phyloP scores from a whole-genome alignment of 2,329 filamentous ascomycete species.

The Zopfia rhizophila region DNA sequence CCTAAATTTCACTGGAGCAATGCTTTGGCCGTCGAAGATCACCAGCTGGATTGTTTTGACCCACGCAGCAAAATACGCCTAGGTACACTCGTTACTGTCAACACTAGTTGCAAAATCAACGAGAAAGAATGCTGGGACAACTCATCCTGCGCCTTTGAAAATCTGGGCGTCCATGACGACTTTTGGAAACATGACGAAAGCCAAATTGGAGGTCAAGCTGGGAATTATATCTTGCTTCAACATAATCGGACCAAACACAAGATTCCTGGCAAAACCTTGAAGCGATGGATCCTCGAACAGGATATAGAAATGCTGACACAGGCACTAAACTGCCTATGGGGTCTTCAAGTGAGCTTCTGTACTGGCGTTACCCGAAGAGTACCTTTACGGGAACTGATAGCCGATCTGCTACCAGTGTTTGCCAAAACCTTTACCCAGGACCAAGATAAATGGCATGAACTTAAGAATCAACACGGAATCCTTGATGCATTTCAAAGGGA shows the following conservation, averaged over 20 bases:
- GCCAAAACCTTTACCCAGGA: neutral
- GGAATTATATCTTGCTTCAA: conserved; percentile 16
- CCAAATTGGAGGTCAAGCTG: conserved; percentile 18
- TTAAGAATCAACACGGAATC: neutral
- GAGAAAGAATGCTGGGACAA: conserved; percentile 1
- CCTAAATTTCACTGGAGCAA: no score
- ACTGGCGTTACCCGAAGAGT: conserved; percentile 31
- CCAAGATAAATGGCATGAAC: neutral
- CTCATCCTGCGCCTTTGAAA: conserved; percentile 1
- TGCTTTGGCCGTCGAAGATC: no score
- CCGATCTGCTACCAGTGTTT: conserved; percentile 16
- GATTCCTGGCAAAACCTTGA: conserved; percentile 10
- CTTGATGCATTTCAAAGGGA: neutral
- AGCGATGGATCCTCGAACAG: conserved; percentile 9
- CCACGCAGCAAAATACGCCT: neutral
- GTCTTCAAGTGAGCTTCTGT: conserved; percentile 34
- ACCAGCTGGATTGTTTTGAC: no score
- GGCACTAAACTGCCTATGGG: conserved; percentile 21
- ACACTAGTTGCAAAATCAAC: conserved; percentile 4
- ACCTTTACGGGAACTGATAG: conserved; percentile 23
- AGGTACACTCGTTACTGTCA: neutral
- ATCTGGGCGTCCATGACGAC: conserved; percentile 1
- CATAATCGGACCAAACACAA: conserved; percentile 7
- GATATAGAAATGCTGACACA: conserved; percentile 6
- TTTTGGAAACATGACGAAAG: conserved; percentile 8